Evolutionary conservation across 164 flowering plant genomes (phyloP), one percentile per base, ranked within the genome.

Genomic region (Liquidambar formosana): DNA sequence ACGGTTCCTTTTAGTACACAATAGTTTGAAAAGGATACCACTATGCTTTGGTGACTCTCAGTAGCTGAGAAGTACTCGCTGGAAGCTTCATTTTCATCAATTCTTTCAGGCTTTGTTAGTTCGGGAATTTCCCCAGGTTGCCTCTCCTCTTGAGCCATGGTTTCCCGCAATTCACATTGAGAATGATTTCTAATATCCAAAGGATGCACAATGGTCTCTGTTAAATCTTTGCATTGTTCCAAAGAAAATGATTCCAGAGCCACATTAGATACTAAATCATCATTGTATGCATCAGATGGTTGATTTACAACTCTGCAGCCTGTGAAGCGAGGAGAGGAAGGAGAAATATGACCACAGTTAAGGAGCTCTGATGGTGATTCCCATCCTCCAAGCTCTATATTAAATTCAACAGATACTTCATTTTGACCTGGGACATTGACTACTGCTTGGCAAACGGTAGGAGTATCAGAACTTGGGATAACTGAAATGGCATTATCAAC

Each of bases 21-120:
- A 22, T 83, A 89, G 73, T 92, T 90, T 27, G 97, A 89, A 67
- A 90, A 90, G 11, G 94, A 88, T 9, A 92, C 97, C 78, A 94
- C 76, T 75, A 94, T 90, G 80, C 94, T 90, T 68, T 90, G 93
- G 65, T 89, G 86, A 65, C 81, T 78, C 58, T 94, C 95, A 66
- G 89, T 76, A 46, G 92, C 74, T 12, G 95, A 81, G 52, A 85
- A 81, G 70, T 77, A 81, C 52, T 89, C 94, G 64, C 75, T 69
- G 2, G 83, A 71, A 18, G 60, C 65, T 47, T 85, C 94, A 66
- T 73, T 76, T 52, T 79, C 86, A 27, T 79, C 78, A 67, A 64
- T 65, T 51, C 64, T 61, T 26, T 73, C 80, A 56, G 66, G 66
- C 45, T 68, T 79, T 57, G 64, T 27, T 43, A 66, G 18, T 45